Conservation (phyloP, 768 basidiomycete genomes). For the Paxillus ammoniavirescens region DNA sequence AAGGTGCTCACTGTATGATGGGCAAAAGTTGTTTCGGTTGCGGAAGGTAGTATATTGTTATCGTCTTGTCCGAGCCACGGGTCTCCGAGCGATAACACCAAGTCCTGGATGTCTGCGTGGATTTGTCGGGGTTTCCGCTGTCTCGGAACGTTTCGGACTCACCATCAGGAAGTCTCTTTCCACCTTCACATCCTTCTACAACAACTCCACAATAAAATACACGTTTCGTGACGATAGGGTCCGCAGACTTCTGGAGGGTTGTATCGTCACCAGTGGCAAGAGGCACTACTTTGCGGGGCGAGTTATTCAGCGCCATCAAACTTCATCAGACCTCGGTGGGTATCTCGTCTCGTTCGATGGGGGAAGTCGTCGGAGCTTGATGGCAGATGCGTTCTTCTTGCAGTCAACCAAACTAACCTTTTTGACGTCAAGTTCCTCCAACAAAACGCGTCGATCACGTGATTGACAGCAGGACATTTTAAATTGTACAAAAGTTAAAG, state of each 20-base stretch:
- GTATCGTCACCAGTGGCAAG: constrained; percentile 67
- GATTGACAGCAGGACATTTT: constrained; percentile 14
- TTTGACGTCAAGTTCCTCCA: neutral
- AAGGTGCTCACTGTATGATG: constrained; percentile 42
- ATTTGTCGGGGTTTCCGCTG: constrained; percentile 10
- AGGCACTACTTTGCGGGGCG: constrained; percentile 73
- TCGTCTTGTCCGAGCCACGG: constrained; percentile 54
- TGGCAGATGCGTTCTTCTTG: too few relatives aligned
- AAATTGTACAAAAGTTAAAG: neutral
- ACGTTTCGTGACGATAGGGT: constrained; percentile 59
- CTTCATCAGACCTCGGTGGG: constrained; percentile 17
- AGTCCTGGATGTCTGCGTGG: constrained; percentile 68
- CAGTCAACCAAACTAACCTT: constrained; percentile 3
- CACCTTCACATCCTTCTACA: constrained; percentile 78
- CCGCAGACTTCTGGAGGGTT: constrained; percentile 40
- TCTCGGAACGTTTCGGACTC: constrained; percentile 12
- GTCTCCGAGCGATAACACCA: constrained; percentile 75
- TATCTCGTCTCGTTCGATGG: neutral
- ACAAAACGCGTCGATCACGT: constrained; percentile 24
- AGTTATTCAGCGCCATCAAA: constrained; percentile 61
- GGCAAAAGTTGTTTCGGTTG: constrained; percentile 36
- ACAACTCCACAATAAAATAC: constrained; percentile 90
- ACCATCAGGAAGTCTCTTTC: constrained; percentile 69
- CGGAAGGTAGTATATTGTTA: constrained; percentile 44
- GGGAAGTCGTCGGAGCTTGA: neutral